These are phyloP conservation scores for Candida berthetii DNA, from an alignment of 805 yeast species.

Conservation along the genomic window DNA sequence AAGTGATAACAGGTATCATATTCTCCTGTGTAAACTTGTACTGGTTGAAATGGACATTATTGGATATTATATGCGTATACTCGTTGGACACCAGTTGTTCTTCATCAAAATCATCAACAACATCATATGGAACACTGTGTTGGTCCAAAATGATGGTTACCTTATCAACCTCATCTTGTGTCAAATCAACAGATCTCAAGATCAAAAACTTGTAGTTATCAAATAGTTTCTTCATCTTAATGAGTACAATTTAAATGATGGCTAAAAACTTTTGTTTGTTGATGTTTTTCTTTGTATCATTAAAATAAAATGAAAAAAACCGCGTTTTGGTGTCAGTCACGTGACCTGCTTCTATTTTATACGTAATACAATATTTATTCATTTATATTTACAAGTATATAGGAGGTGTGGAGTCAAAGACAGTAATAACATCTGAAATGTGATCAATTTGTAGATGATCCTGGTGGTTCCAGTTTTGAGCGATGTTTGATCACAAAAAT, in stretches of 20 bases:
- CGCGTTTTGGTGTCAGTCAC: conserved; percentile 2
- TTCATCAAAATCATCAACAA: conserved; percentile 12
- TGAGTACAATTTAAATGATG: not conserved
- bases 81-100: conserved; percentile 9
- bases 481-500: conserved; percentile 4
- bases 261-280: not conserved
- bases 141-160: conserved; percentile 10
- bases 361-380: too few species aligned
- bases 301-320: not conserved
- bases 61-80: conserved; percentile 42
- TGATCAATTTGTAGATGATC: too few species aligned
- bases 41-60: conserved; percentile 43
- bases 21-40: conserved; percentile 38
- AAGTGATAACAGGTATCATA: conserved; percentile 61
- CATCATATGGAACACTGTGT: conserved; percentile 16
- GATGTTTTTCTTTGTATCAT: not conserved
- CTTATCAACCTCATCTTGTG: conserved; percentile 5
- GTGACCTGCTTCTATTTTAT: not conserved
- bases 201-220: conserved; percentile 6
- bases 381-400: too few species aligned
- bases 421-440: too few species aligned
- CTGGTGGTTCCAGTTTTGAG: too few species aligned
- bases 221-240: conserved; percentile 4
- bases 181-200: conserved; percentile 4
- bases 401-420: too few species aligned